phyloP scores from a whole-genome alignment of 1,284 basidiomycete genomes.

The Irpex sp. region DNA sequence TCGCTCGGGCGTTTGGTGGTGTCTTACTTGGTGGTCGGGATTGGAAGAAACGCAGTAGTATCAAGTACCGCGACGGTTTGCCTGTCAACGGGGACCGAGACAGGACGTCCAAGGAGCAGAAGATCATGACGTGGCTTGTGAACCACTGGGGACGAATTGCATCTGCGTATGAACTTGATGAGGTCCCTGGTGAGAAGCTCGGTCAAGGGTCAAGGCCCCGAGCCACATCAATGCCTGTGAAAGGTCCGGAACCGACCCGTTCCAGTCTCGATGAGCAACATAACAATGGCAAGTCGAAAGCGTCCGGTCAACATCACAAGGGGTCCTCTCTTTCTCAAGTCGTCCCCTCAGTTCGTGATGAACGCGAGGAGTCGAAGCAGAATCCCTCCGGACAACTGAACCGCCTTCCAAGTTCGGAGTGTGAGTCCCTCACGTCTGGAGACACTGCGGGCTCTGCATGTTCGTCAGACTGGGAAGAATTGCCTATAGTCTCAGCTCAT shows the following conservation, averaged over 20 bases:
- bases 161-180: constrained; percentile 8
- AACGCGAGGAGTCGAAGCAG: not conserved
- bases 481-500: not conserved
- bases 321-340: not conserved
- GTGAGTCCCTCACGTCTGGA: constrained; percentile 1
- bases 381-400: not conserved
- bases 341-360: not conserved
- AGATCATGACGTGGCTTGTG: constrained; percentile 28
- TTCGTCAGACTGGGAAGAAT: constrained; percentile 4
- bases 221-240: not conserved
- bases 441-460: constrained; percentile 1
- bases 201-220: not conserved
- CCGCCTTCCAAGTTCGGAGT: not conserved
- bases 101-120: constrained; percentile 12
- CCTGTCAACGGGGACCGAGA: not conserved
- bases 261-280: not conserved
- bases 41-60: constrained; percentile 5
- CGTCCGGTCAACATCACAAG: not conserved
- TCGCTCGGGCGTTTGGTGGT: constrained; percentile 29
- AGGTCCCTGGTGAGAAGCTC: not conserved
- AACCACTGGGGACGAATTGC: constrained; percentile 27
- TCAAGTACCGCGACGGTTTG: not conserved
- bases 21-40: constrained; percentile 24
- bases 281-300: not conserved
- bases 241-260: not conserved